Conservation (phyloP, 75 land plant species). For the Gnetum montanum region DNA sequence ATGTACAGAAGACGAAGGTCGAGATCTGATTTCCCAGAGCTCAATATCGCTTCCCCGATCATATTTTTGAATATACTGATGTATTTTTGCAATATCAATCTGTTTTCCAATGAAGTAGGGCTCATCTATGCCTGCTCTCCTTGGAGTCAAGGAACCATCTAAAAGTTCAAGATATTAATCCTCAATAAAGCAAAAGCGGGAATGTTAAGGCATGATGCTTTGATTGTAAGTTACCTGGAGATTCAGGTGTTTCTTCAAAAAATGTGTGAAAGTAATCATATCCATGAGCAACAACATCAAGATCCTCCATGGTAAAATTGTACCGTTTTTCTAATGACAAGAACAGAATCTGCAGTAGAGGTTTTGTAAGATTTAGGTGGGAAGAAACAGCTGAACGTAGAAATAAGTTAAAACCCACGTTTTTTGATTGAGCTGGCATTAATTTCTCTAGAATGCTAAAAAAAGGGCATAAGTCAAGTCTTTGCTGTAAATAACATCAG, state of each 20-base stretch:
- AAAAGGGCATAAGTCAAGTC: slow-evolving; percentile 73
- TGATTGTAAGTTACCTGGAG: slow-evolving; percentile 1
- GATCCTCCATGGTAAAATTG: slow-evolving; percentile 72
- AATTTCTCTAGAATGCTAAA: slow-evolving; percentile 42
- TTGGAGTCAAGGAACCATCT: no score
- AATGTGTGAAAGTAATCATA: slow-evolving; percentile 51
- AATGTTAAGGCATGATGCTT: no score
- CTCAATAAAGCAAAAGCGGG: no score
- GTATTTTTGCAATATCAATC: slow-evolving; percentile 37
- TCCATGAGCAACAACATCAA: slow-evolving; percentile 85
- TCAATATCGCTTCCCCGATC: slow-evolving; percentile 83
- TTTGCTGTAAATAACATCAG: slow-evolving; percentile 87
- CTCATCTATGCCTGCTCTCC: not conserved
- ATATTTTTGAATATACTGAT: slow-evolving; percentile 66
- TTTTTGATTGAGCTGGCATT: slow-evolving; percentile 55
- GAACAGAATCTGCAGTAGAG: slow-evolving; percentile 47
- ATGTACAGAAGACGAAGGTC: no score
- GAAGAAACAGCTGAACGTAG: no score
- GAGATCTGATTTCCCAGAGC: slow-evolving; percentile 60
- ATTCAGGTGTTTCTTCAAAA: slow-evolving; percentile 16
- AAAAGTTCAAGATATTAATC: no score
- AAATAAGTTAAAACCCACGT: slow-evolving; percentile 26
- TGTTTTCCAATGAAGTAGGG: slow-evolving; percentile 44
- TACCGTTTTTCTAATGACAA: slow-evolving; percentile 87
- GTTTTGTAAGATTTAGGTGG: not conserved